phyloP scores from a whole-genome alignment of 345 rosid genomes.

The Linum lewisii region DNA sequence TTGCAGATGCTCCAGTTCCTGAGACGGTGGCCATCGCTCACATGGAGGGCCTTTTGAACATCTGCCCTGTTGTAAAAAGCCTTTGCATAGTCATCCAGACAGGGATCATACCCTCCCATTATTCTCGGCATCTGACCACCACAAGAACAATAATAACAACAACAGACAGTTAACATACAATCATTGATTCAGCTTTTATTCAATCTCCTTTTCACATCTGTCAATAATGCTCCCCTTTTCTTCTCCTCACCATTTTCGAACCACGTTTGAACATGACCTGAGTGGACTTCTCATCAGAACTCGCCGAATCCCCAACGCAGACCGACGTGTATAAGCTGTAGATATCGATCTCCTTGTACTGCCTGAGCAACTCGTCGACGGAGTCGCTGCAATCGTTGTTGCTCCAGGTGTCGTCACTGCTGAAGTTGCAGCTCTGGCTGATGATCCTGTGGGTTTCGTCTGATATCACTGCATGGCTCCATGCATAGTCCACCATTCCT shows the following conservation, averaged over 20 bases:
- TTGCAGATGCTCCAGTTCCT: constrained; percentile 94
- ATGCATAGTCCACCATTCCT: constrained; percentile 78
- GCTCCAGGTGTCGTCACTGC: constrained; percentile 50
- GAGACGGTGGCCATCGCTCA: constrained; percentile 45
- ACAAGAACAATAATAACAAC: background rate
- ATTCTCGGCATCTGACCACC: constrained; percentile 65
- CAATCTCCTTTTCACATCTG: too few species aligned
- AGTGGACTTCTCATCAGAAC: constrained; percentile 14
- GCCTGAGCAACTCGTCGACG: constrained; percentile 51
- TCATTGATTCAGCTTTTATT: too few species aligned
- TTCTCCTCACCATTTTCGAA: constrained; percentile 38
- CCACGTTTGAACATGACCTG: constrained; percentile 29
- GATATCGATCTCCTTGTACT: constrained; percentile 64
- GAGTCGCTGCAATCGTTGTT: constrained; percentile 39
- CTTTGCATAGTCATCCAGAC: constrained; percentile 61
- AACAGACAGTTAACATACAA: background rate
- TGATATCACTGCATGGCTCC: constrained; percentile 91
- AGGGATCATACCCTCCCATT: constrained; percentile 81
- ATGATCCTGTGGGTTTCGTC: constrained; percentile 67
- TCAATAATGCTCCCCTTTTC: too few species aligned
- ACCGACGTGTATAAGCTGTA: constrained; percentile 74
- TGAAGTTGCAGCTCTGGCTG: constrained; percentile 42
- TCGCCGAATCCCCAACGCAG: constrained; percentile 36
- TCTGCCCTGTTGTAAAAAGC: constrained; percentile 66
- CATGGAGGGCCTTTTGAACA: constrained; percentile 84